Evolutionary conservation across 169 alveolate genomes (phyloP).

Genomic region (Eimeria mitis): DNA sequence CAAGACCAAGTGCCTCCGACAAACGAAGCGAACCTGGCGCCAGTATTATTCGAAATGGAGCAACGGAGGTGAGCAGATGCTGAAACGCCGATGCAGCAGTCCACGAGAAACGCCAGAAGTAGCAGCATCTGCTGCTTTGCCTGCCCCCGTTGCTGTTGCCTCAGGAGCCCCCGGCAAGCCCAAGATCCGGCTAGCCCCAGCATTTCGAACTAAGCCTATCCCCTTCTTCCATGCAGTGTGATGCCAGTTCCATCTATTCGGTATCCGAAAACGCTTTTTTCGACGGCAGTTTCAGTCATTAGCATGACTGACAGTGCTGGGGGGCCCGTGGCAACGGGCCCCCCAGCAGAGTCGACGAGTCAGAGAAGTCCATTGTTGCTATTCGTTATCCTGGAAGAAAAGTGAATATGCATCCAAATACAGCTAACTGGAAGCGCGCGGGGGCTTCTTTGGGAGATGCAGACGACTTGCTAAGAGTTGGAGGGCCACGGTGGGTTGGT

Average conservation of each 20-base stretch:
- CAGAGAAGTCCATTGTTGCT: conserved; percentile 5
- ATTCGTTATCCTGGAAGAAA: not conserved
- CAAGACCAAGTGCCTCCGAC: not conserved
- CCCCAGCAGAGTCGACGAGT: not conserved
- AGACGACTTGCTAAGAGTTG: not conserved
- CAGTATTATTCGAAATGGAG: not conserved
- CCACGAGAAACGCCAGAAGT: not conserved
- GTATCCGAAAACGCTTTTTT: not conserved
- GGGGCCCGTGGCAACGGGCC: conserved; percentile 10
- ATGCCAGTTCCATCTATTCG: not conserved
- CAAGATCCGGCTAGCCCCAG: not conserved
- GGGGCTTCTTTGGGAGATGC: not conserved
- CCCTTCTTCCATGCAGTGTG: not conserved
- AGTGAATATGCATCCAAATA: not conserved
- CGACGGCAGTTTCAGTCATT: not conserved
- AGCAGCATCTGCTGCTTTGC: not conserved
- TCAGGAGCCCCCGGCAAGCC: not conserved
- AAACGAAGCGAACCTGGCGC: not conserved
- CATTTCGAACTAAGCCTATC: conserved; percentile 1
- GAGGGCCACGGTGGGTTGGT: not conserved
- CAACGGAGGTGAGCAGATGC: not conserved
- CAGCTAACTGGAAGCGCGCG: no score
- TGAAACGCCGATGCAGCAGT: not conserved
- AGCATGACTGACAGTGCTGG: not conserved
- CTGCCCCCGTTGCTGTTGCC: not conserved